These are phyloP conservation scores for Chalciporus piperatoides DNA, from an alignment of 1,284 basidiomycete species.

Conservation along the genomic window DNA sequence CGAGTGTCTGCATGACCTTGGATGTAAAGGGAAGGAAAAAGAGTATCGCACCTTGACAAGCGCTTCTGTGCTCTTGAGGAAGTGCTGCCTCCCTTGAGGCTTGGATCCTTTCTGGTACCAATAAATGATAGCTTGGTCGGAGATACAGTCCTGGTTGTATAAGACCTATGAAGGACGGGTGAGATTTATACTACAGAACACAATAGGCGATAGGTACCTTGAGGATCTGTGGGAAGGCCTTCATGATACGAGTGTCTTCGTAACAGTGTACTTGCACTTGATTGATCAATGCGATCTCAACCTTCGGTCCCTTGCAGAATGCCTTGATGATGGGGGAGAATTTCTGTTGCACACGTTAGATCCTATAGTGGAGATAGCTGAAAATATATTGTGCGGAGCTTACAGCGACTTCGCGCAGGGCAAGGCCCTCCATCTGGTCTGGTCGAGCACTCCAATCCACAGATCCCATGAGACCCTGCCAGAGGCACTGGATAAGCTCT, in stretches of 20 bases:
- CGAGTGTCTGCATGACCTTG: slow-evolving; percentile 16
- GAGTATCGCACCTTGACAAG: slow-evolving; percentile 75
- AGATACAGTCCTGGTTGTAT: slow-evolving; percentile 93
- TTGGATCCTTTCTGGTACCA: slow-evolving; percentile 97
- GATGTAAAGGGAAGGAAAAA: slow-evolving; percentile 7
- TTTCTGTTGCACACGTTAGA: slow-evolving; percentile 49
- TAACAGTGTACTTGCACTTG: slow-evolving; percentile 93
- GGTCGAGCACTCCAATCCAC: slow-evolving; percentile 86
- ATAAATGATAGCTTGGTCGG: slow-evolving; percentile 94
- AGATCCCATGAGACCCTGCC: slow-evolving; percentile 84
- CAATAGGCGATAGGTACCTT: slow-evolving; percentile 51
- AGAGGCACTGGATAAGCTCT: slow-evolving; percentile 86
- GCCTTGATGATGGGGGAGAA: slow-evolving; percentile 82
- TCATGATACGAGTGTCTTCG: slow-evolving; percentile 91
- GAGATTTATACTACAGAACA: not conserved
- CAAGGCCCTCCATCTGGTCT: slow-evolving; percentile 86
- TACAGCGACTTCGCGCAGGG: slow-evolving; percentile 81
- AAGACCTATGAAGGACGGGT: slow-evolving; percentile 54
- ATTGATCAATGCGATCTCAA: slow-evolving; percentile 90
- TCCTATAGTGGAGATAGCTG: not conserved
- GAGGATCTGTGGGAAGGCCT: slow-evolving; percentile 89
- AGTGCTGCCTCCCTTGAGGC: slow-evolving; percentile 91
- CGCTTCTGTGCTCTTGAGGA: slow-evolving; percentile 83
- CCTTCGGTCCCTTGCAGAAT: slow-evolving; percentile 84
- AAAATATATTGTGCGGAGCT: slow-evolving; percentile 22